Percentiles rank a stretch among this genome's conserved stretches.
phyloP scores from a whole-genome alignment of 2,329 filamentous ascomycete species.

The Epichloe typhina region DNA sequence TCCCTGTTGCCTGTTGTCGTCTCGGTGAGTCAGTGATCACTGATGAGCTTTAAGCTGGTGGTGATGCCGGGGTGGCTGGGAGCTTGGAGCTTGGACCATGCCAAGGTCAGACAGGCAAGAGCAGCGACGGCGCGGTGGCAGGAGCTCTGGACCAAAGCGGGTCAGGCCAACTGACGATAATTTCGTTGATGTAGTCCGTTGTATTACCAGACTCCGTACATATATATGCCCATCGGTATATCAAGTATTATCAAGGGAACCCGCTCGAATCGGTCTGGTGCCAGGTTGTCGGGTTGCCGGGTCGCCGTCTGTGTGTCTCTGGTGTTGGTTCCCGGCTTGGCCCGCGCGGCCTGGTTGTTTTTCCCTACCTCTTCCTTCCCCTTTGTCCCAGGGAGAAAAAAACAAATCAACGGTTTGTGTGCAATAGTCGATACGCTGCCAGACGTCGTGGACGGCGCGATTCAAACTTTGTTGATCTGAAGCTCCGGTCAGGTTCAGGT shows the following conservation, averaged over 20 bases:
- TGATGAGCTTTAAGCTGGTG: neutral
- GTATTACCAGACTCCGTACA: too few relatives aligned
- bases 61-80: neutral
- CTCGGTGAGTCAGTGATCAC: too few relatives aligned
- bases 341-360: neutral
- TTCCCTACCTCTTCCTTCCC: neutral
- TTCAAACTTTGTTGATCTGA: too few relatives aligned
- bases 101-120: neutral
- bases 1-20: too few relatives aligned
- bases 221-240: too few relatives aligned
- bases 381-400: neutral
- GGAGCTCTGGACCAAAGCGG: slow-evolving; percentile 1
- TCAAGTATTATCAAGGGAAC: too few relatives aligned
- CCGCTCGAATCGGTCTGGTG: neutral
- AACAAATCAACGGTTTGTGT: too few relatives aligned
- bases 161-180: neutral
- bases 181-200: neutral
- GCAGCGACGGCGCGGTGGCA: neutral
- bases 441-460: too few relatives aligned
- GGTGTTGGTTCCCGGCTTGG: neutral
- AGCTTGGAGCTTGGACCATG: slow-evolving; percentile 5
- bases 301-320: neutral
- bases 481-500: too few relatives aligned
- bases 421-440: too few relatives aligned
- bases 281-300: neutral